These are phyloP conservation scores for Cucumis sativus DNA, from an alignment of 306 rosid genomes.

Conservation along the genomic window Cucumber_9930_V3 NC_026657.2:27726501-27727000, in stretches of 20 bases:
- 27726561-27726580: not conserved
- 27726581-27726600: not conserved
- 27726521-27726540: not conserved
- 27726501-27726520: not conserved
- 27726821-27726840: not conserved
- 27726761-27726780: not conserved
- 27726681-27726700: not conserved
- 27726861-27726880: not conserved
- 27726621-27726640: not conserved
- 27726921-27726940: not conserved
- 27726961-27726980: not conserved
- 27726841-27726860: not conserved
- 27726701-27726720: not conserved
- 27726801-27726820: not conserved
- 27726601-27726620: not conserved
- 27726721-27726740: not conserved
- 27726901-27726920: not conserved
- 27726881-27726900: not conserved
- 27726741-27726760: not conserved
- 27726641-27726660: conserved; percentile 5
- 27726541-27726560: not conserved
- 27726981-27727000: not conserved
- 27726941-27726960: not conserved
- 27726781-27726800: not conserved
- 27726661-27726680: not conserved